Percentiles rank a stretch among this genome's conserved stretches.
phyloP scores from a whole-genome alignment of 208 protist species.

The Leishmania guyanensis region DNA sequence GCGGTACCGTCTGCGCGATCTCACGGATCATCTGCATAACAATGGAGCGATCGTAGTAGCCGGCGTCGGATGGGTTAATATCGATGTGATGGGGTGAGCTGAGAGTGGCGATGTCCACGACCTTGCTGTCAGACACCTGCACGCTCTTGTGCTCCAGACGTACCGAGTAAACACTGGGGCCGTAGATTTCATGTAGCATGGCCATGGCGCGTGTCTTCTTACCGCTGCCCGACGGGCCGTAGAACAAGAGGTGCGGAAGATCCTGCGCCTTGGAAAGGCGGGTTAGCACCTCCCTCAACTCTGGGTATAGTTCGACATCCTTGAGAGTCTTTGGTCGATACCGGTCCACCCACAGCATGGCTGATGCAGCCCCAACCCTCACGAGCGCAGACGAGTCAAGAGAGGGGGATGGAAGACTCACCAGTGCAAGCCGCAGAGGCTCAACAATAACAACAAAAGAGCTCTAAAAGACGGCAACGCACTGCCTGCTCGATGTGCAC shows the following conservation, averaged over 20 bases:
- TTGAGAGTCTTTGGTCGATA: constrained; percentile 97
- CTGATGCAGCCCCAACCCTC: not conserved
- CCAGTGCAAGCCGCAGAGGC: not conserved
- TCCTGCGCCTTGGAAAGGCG: constrained; percentile 87
- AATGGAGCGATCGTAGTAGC: constrained; percentile 97
- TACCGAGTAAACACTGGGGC: constrained; percentile 86
- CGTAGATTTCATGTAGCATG: constrained; percentile 95
- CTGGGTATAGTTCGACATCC: constrained; percentile 94
- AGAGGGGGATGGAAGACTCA: no score
- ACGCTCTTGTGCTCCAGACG: constrained; percentile 92
- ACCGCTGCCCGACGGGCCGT: constrained; percentile 96
- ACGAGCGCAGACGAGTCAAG: not conserved
- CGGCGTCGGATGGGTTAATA: constrained; percentile 98
- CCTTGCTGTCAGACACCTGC: constrained; percentile 91
- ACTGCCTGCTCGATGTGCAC: not conserved
- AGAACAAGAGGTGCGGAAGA: constrained; percentile 98
- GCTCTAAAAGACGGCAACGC: not conserved
- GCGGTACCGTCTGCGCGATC: constrained; percentile 95
- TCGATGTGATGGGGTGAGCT: constrained; percentile 98
- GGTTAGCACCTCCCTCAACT: constrained; percentile 90
- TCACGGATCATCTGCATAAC: constrained; percentile 99
- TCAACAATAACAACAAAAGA: not conserved
- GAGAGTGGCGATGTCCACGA: constrained; percentile 97
- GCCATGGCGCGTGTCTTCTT: constrained; percentile 97
- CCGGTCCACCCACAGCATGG: constrained; percentile 99